A percentile compares a stretch with the other conserved stretches of the same genome.
These are phyloP conservation scores for Backusella tuberculispora DNA, from an alignment of 192 early-diverging fungal genomes.

Conservation along the genomic window DNA sequence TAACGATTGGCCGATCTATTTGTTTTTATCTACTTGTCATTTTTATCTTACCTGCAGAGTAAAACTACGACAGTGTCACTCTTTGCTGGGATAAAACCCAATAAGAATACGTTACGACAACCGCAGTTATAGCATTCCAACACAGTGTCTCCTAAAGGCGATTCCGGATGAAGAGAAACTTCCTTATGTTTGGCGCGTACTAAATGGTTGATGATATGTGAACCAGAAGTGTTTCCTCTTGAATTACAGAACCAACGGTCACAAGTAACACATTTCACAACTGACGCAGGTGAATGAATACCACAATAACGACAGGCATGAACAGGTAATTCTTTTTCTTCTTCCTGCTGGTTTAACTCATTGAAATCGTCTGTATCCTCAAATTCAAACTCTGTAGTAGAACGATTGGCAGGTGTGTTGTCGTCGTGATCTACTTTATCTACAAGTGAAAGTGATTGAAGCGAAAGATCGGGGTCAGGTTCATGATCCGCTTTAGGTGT, in stretches of 20 bases:
- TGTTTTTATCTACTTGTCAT: not conserved
- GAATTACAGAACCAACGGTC: conserved; percentile 98
- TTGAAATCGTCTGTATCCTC: conserved; percentile 61
- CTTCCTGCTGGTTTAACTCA: conserved; percentile 47
- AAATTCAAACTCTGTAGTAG: conserved; percentile 39
- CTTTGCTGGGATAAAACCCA: conserved; percentile 99
- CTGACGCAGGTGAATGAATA: conserved; percentile 83
- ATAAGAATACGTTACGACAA: conserved; percentile 89
- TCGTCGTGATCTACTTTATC: conserved; percentile 28
- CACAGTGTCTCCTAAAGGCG: conserved; percentile 89
- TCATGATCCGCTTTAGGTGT: conserved; percentile 47
- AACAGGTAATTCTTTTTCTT: conserved; percentile 65
- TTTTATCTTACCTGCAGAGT: conserved; percentile 75
- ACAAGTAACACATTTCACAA: conserved; percentile 93
- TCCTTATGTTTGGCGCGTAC: conserved; percentile 95
- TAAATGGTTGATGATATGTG: conserved; percentile 95
- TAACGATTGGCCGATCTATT: not conserved
- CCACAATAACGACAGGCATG: conserved; percentile 96
- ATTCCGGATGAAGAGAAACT: conserved; percentile 90
- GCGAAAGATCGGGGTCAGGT: conserved; percentile 55
- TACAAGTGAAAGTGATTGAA: conserved; percentile 42
- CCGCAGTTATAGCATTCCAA: conserved; percentile 99
- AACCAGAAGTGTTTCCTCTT: conserved; percentile 84
- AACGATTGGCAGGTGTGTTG: conserved; percentile 11
- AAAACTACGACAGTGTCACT: conserved; percentile 97